These are phyloP conservation scores for Jimgerdemannia flammicorona DNA, from an alignment of 192 early-diverging fungal species.

Conservation along the genomic window DNA sequence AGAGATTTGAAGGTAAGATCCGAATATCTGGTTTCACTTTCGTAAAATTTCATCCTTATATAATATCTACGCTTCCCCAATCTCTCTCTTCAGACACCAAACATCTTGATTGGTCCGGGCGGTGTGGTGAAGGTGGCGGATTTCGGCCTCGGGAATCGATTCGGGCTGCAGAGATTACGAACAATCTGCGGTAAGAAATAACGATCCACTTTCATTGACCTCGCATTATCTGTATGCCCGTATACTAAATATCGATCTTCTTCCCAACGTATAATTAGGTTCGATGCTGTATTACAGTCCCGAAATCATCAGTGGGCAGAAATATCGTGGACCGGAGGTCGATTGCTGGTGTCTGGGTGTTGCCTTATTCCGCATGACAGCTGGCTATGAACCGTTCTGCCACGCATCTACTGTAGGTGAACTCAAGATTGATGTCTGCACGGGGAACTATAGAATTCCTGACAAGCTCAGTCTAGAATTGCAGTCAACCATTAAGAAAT, in stretches of 20 bases:
- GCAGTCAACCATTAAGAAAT: constrained; percentile 40
- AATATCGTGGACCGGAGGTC: constrained; percentile 90
- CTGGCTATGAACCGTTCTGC: constrained; percentile 49
- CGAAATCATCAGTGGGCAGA: constrained; percentile 89
- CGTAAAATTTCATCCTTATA: neutral
- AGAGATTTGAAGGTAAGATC: constrained; percentile 85
- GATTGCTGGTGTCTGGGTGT: constrained; percentile 97
- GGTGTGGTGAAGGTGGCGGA: constrained; percentile 85
- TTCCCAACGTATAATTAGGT: constrained; percentile 46
- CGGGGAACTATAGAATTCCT: constrained; percentile 35
- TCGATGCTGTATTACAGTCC: constrained; percentile 86
- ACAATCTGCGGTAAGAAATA: constrained; percentile 79
- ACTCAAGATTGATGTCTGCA: constrained; percentile 42
- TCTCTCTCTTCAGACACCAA: constrained; percentile 44
- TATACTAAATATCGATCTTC: neutral
- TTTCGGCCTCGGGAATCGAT: constrained; percentile 88
- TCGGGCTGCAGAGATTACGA: constrained; percentile 60
- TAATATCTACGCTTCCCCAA: neutral
- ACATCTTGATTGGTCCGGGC: constrained; percentile 73
- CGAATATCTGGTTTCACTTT: neutral
- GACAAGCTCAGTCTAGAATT: constrained; percentile 32
- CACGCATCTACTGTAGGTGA: constrained; percentile 48
- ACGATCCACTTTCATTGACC: neutral
- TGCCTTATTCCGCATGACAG: constrained; percentile 78
- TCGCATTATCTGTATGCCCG: neutral